A percentile compares a stretch with the other conserved stretches of the same genome.
phyloP scores from a whole-genome alignment of 768 basidiomycete genomes.

The Leccinum broughii region DNA sequence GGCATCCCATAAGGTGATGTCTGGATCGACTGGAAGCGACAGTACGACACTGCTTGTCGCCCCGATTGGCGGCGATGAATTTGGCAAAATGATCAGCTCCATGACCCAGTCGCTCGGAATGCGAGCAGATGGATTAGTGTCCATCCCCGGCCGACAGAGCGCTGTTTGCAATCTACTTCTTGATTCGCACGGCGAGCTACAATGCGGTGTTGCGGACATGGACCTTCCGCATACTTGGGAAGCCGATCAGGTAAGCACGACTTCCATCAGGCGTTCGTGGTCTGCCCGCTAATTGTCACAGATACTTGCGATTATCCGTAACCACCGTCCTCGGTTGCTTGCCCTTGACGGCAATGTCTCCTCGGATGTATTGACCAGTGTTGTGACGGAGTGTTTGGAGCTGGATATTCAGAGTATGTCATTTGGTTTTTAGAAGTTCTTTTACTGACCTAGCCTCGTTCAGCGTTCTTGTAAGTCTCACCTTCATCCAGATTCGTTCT shows the following conservation, averaged over 20 bases:
- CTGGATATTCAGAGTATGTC: slow-evolving; percentile 55
- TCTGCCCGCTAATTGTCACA: slow-evolving; percentile 27
- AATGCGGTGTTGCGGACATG: slow-evolving; percentile 95
- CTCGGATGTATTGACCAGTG: slow-evolving; percentile 45
- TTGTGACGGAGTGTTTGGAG: slow-evolving; percentile 54
- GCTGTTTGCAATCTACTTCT: slow-evolving; percentile 89
- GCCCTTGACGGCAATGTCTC: slow-evolving; percentile 79
- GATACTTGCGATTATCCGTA: slow-evolving; percentile 52
- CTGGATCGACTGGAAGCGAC: slow-evolving; percentile 27
- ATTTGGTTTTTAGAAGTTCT: not conserved
- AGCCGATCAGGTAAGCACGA: slow-evolving; percentile 40
- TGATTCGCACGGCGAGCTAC: slow-evolving; percentile 65
- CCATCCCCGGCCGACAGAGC: slow-evolving; percentile 45
- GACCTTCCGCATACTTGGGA: slow-evolving; percentile 55
- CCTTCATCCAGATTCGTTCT: not conserved
- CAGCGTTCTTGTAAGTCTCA: slow-evolving; percentile 73
- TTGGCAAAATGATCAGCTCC: slow-evolving; percentile 64
- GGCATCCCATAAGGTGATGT: slow-evolving; percentile 70
- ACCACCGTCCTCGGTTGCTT: slow-evolving; percentile 55
- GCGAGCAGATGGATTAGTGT: slow-evolving; percentile 77
- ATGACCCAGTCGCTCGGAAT: slow-evolving; percentile 67
- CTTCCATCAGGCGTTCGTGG: not conserved
- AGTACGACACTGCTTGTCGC: slow-evolving; percentile 63
- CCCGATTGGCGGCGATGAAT: slow-evolving; percentile 72
- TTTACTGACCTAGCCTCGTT: slow-evolving; percentile 6